phyloP scores from a whole-genome alignment of 495 filamentous ascomycete genomes.

The Corynascus novoguineensis region DNA sequence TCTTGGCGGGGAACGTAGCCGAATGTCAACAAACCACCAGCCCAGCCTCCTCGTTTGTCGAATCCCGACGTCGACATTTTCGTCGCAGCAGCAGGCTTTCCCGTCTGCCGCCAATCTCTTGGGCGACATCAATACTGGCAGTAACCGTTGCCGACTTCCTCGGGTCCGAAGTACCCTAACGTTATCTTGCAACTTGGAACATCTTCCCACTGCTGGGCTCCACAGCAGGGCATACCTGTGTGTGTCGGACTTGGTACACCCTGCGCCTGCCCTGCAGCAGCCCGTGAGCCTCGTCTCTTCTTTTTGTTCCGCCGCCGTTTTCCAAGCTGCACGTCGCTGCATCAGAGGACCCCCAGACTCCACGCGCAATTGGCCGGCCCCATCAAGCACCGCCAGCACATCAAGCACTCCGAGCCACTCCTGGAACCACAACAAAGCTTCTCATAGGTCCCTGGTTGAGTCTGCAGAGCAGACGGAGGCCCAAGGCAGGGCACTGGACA shows the following conservation, averaged over 20 bases:
- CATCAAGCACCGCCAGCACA: constrained; percentile 38
- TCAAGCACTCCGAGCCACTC: constrained; percentile 34
- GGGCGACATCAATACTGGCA: background rate
- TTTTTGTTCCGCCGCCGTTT: constrained; percentile 19
- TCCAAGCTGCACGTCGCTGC: constrained; percentile 32
- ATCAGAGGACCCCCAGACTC: constrained; percentile 30
- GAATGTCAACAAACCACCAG: constrained; percentile 21
- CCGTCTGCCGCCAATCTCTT: background rate
- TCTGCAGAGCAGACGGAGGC: constrained; percentile 1
- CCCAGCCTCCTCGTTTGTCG: constrained; percentile 4
- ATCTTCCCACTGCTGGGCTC: background rate
- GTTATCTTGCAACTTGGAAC: background rate
- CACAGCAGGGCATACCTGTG: background rate
- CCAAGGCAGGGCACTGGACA: background rate
- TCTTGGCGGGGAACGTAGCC: constrained; percentile 11
- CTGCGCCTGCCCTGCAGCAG: background rate
- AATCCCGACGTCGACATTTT: background rate
- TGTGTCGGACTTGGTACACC: background rate
- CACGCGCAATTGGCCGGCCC: constrained; percentile 31
- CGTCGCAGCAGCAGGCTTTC: background rate
- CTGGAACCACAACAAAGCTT: constrained; percentile 38
- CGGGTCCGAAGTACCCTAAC: background rate
- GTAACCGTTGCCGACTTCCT: background rate
- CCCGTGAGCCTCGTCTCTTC: constrained; percentile 12
- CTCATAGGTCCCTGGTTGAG: constrained; percentile 30